A percentile compares a stretch with the other conserved stretches of the same genome.
Evolutionary conservation across 495 filamentous ascomycete genomes (phyloP).

Genomic region (Emericellopsis terricola): DNA sequence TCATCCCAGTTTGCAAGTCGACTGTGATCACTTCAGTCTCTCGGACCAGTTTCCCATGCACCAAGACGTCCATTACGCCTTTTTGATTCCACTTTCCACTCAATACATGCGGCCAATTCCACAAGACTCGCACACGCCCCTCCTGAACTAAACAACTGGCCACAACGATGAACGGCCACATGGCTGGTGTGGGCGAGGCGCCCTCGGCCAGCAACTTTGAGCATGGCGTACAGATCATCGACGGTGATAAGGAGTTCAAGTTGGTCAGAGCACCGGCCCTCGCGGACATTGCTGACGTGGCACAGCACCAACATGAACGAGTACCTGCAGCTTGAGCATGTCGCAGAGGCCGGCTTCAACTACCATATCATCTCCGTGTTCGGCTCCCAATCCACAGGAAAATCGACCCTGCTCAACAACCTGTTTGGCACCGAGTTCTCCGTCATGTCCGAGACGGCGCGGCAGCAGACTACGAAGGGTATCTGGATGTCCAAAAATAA

Average conservation of each 20-base stretch:
- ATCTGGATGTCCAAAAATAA: conserved; percentile 99
- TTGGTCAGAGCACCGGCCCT: too few relatives aligned
- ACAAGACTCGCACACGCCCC: background rate
- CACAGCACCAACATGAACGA: conserved; percentile 56
- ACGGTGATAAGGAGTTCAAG: conserved; percentile 95
- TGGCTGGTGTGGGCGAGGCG: conserved; percentile 57
- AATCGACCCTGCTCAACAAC: conserved; percentile 91
- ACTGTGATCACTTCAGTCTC: background rate
- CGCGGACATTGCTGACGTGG: conserved; percentile 3
- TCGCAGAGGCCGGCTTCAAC: conserved; percentile 83
- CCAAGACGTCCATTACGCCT: background rate
- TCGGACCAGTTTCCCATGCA: background rate
- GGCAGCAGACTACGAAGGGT: conserved; percentile 92
- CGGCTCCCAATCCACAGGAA: conserved; percentile 94
- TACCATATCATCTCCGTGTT: conserved; percentile 98
- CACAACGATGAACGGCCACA: conserved; percentile 63
- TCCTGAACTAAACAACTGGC: conserved; percentile 1
- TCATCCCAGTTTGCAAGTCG: background rate
- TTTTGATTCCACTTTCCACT: too few relatives aligned
- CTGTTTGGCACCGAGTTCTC: conserved; percentile 92
- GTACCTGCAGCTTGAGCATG: conserved; percentile 62
- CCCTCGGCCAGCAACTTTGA: conserved; percentile 53
- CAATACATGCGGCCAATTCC: too few relatives aligned
- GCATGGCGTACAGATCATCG: conserved; percentile 91
- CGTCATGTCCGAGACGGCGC: conserved; percentile 83